Evolutionary conservation across 805 yeast species (phyloP).

Genomic region (Starmerella sp.): DNA sequence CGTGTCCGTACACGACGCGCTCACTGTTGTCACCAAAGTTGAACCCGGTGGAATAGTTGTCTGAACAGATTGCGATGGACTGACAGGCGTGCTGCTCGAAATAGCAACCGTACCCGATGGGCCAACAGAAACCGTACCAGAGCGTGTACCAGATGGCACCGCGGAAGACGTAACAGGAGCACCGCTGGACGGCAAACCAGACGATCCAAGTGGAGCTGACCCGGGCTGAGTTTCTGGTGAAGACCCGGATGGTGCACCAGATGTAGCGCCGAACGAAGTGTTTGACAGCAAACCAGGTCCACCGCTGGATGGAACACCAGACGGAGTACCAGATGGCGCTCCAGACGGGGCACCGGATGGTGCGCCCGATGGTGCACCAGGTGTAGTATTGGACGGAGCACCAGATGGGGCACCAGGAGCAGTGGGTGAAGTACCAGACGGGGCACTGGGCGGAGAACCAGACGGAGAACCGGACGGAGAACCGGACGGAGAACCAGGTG

Average conservation of each 20-base stretch:
- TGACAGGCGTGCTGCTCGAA: no score
- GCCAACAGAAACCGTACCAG: no score
- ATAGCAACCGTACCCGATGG: no score
- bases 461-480: neutral
- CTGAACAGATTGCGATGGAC: neutral
- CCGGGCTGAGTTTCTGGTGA: no score
- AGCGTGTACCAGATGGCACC: neutral
- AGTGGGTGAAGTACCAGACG: neutral
- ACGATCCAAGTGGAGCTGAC: neutral
- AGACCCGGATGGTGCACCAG: no score
- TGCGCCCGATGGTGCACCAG: neutral
- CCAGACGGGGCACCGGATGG: neutral
- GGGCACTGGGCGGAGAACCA: neutral
- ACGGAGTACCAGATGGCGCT: neutral
- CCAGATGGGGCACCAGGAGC: neutral
- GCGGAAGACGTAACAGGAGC: neutral
- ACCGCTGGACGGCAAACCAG: neutral
- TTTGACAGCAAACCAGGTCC: neutral
- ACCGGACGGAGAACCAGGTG: neutral
- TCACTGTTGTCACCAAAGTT: conserved; percentile 2
- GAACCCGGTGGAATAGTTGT: neutral
- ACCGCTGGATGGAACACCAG: neutral
- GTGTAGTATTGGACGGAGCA: neutral
- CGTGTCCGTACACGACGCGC: conserved; percentile 12
- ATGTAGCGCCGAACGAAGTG: no score